Base-by-base conservation (phyloP, 2,329 filamentous ascomycete genomes). In the Aspergillus sp. region DNA sequence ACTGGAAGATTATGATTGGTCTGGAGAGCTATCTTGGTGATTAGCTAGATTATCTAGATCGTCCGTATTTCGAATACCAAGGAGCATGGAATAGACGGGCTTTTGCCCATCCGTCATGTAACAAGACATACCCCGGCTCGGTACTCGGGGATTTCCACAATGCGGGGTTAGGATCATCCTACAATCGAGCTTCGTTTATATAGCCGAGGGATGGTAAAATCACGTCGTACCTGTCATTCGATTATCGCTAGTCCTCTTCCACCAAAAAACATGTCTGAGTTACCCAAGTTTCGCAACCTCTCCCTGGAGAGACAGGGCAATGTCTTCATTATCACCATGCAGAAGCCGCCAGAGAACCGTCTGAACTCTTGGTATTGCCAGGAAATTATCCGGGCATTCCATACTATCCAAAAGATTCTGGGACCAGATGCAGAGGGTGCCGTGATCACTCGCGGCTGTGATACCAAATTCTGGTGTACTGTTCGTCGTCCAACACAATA, bases 331-430 rank as follows among this genome's bases (percentile, higher is more conserved):
- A 73, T 82, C 45, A 81, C 79, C 8, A 77, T 82, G 73, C 73
- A 78, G 47, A 81, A 80, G 58, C 69, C 76, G 9, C 78, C 78
- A 1, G 80, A 82, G 61, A 82, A 83, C 61, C 72, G 79, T 19
- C 61, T 82, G 45, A 80, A 79, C 59, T 70, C 73, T 14, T 66
- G 64, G 7, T 81, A 76, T 55, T 76, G 76, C 40, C 79, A 82
- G 62, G 78, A 80, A 54, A 74, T 82, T 35, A 82, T 82, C 55
- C 63, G 68, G 32, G 77, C 79, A 2, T 76, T 79, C 50, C 74
- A 68, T 9, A 67, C 69, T 16, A 75, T 82, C 33, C 75, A 81
- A 55, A 65, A 60, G 24, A 68, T 75, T 3, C 65, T 82, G 5
- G 76, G 77, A 0, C 67, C 75, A 9, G 73, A 76, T 45, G 70